Evolutionary conservation across 2,329 filamentous ascomycete species (phyloP).

Genomic region (Aaosphaeria pasadenensis): DNA sequence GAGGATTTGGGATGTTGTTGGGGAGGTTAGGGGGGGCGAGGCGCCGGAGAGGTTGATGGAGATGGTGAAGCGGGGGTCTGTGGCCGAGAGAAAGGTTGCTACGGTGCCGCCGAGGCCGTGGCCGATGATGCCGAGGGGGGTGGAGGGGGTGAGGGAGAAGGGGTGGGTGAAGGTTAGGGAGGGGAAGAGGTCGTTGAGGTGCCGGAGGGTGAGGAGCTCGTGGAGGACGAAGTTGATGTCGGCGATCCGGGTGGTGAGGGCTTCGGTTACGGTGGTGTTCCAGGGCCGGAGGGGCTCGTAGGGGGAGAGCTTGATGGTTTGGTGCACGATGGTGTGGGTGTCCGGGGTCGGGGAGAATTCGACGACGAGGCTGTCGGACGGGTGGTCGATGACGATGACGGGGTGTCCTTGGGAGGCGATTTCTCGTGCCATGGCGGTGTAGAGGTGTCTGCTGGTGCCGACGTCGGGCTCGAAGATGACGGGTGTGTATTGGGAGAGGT

Average conservation of each 20-base stretch:
- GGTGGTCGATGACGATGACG: constrained; percentile 51
- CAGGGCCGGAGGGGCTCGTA: constrained; percentile 12
- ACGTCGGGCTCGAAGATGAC: constrained; percentile 48
- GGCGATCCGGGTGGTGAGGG: constrained; percentile 11
- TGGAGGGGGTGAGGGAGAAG: background rate
- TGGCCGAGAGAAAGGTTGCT: constrained; percentile 13
- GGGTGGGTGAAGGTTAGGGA: background rate
- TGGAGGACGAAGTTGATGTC: constrained; percentile 20
- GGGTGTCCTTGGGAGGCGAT: constrained; percentile 48
- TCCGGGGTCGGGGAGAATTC: constrained; percentile 40
- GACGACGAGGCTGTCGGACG: constrained; percentile 45
- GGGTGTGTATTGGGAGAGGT: constrained; percentile 10
- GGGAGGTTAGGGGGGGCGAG: constrained; percentile 7
- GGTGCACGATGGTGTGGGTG: constrained; percentile 13
- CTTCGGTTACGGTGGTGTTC: constrained; percentile 9
- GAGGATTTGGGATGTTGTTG: constrained; percentile 9
- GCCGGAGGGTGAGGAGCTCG: constrained; percentile 5
- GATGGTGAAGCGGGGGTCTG: constrained; percentile 9
- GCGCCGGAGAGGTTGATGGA: constrained; percentile 24
- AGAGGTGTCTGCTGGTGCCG: constrained; percentile 43
- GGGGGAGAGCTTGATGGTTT: constrained; percentile 13
- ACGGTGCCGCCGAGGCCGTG: constrained; percentile 28
- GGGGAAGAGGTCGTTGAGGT: background rate
- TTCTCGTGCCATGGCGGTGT: constrained; percentile 44
- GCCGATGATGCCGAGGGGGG: constrained; percentile 12